phyloP scores from a whole-genome alignment of 192 early-diverging fungal genomes.

The Coemansia erecta region DNA sequence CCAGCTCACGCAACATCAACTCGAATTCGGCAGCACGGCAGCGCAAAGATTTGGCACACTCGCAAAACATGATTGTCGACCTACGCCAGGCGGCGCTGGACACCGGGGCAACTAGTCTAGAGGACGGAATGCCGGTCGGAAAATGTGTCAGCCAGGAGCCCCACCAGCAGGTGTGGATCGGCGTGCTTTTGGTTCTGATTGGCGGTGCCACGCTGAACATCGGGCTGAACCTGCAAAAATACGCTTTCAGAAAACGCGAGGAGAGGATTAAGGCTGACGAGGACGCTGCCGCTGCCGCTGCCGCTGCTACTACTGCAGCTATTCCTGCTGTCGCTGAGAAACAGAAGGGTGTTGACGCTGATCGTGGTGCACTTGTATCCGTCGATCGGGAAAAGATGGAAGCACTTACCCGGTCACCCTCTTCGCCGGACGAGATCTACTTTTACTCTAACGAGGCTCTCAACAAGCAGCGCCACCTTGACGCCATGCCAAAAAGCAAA shows the following conservation, averaged over 20 bases:
- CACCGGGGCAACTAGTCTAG: slow-evolving; percentile 12
- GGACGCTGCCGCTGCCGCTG: background rate
- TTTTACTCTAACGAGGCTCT: slow-evolving; percentile 24
- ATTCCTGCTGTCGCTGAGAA: too few species aligned
- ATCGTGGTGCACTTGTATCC: background rate
- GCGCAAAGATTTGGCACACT: slow-evolving; percentile 1
- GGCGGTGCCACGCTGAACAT: slow-evolving; percentile 68
- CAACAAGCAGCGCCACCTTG: background rate
- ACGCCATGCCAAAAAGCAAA: background rate
- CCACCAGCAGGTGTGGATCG: slow-evolving; percentile 65
- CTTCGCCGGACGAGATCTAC: slow-evolving; percentile 5
- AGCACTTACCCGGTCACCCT: slow-evolving; percentile 8
- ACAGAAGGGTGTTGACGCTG: too few species aligned
- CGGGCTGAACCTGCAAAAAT: slow-evolving; percentile 80
- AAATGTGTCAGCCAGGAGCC: slow-evolving; percentile 52
- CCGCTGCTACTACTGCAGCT: too few species aligned
- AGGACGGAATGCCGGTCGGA: slow-evolving; percentile 36
- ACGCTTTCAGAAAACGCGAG: slow-evolving; percentile 67
- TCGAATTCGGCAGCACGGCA: background rate
- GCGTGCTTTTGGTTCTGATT: slow-evolving; percentile 66
- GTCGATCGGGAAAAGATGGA: background rate
- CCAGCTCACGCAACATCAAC: slow-evolving; percentile 7
- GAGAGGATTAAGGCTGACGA: slow-evolving; percentile 40
- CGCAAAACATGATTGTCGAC: slow-evolving; percentile 8
- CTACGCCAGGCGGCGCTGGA: background rate